Conservation (phyloP, 2,329 filamentous ascomycete species). For the Podosphaera leucotricha region DNA sequence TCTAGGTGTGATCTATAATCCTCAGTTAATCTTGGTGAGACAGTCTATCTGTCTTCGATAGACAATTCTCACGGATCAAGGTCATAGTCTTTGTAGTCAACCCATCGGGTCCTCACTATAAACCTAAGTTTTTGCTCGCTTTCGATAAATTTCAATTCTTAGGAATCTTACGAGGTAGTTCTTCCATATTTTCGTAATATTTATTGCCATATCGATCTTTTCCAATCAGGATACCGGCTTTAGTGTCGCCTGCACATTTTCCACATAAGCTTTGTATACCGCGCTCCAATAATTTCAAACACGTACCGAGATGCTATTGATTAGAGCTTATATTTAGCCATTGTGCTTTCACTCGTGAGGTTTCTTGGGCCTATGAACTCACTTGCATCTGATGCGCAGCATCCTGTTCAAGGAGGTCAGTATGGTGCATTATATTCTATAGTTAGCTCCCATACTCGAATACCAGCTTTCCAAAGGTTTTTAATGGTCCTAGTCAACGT, state of each 20-base stretch:
- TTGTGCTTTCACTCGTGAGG: conserved; percentile 4
- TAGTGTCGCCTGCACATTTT: conserved; percentile 58
- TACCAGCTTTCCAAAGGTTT: conserved; percentile 67
- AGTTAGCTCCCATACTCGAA: conserved; percentile 31
- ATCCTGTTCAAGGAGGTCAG: conserved; percentile 36
- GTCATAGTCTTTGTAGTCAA: conserved; percentile 82
- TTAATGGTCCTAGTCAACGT: conserved; percentile 65
- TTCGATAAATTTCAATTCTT: neutral
- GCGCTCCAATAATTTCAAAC: neutral
- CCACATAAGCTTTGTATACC: conserved; percentile 5
- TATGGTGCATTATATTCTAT: conserved; percentile 1
- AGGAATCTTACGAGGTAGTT: conserved; percentile 54
- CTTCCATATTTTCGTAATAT: conserved; percentile 87
- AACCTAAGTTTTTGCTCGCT: conserved; percentile 3
- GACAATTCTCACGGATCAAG: conserved; percentile 39
- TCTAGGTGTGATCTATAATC: conserved; percentile 50
- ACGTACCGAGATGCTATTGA: conserved; percentile 14
- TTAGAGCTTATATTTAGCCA: conserved; percentile 6
- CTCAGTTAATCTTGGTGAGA: neutral
- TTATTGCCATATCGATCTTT: conserved; percentile 89
- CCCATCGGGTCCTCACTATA: conserved; percentile 81
- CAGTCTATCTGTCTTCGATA: conserved; percentile 2
- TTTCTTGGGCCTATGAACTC: conserved; percentile 22
- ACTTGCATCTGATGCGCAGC: conserved; percentile 84
- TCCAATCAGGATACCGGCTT: conserved; percentile 68